Base-by-base conservation (phyloP, 169 alveolate genomes). In the Ichthyophthirius multifiliis region DNA sequence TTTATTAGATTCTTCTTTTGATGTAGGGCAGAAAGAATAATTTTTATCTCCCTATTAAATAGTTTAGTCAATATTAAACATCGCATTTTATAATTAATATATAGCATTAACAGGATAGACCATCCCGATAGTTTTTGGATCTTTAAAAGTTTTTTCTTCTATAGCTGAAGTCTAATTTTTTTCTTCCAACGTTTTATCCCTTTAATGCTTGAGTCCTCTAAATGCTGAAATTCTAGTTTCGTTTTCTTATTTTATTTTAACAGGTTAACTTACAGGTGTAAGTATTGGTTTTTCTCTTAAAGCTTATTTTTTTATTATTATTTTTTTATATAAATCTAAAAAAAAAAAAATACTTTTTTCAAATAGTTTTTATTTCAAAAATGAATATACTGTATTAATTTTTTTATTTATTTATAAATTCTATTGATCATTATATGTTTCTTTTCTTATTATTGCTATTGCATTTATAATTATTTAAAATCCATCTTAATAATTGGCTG, bases 171-270 rank as follows among this genome's bases (percentile, higher is more conserved):
- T 6, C 18, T 55, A 55, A 10, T 55, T 27, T 5, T 55, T 55
- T 5, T 55, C 71, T 23, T 55, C 71, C 5, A 55, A 9, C 0
- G 71, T 55, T 55, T 39, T 55, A 55, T 55, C 71, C 31, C 71
- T 55, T 55, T 10, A n/a, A 23, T 55, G 71, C 39, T 55, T 55
- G 5, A 55, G 71, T 3, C 31, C 31, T 55, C 71, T 55, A 55
- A 55, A 55, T 7, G 71, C 71, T 23, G 71, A 55, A 4, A 55
- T 55, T 55, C 71, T 55, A 2, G 71, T 55, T 55, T 55, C 71
- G 10, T 55, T 55, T 55, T 55, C 71, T 55, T 55, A 34, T 55
- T 39, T 55, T 55, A 27, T 39, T 27, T 55, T 55, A 27, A 55
- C 23, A 20, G 71, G 71, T 23, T 55, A 16, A 20, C 43, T 15